A percentile compares a stretch with the other conserved stretches of the same genome.
phyloP scores from a whole-genome alignment of 2,329 filamentous ascomycete genomes.

The Fusarium cyanostomum region DNA sequence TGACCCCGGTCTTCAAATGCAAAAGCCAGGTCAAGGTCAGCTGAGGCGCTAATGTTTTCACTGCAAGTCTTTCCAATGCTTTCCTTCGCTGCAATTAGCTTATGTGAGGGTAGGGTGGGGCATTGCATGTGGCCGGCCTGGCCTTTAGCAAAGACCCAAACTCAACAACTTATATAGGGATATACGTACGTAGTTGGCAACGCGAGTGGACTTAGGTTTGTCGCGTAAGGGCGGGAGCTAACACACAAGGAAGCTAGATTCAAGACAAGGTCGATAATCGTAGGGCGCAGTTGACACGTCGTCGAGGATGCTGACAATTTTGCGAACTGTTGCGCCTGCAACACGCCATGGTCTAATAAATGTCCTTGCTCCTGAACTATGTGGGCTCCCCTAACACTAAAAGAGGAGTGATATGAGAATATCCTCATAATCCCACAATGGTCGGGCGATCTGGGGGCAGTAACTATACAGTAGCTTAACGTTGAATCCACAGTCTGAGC shows the following conservation, averaged over 20 bases:
- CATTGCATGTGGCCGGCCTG: not conserved
- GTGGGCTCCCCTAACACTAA: constrained; percentile 12
- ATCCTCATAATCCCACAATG: constrained; percentile 16
- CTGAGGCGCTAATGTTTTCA: constrained; percentile 35
- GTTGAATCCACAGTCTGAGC: constrained; percentile 21
- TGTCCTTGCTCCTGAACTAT: not conserved
- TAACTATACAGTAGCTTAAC: constrained; percentile 7
- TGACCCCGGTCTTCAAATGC: constrained; percentile 12
- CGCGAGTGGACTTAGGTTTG: constrained; percentile 27
- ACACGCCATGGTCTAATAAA: constrained; percentile 13
- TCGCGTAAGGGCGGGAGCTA: constrained; percentile 35
- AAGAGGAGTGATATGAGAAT: constrained; percentile 2
- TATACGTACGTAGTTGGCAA: too few species aligned
- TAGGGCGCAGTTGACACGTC: constrained; percentile 29
- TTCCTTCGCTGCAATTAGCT: not conserved
- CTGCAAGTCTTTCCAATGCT: constrained; percentile 1
- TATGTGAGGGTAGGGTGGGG: not conserved
- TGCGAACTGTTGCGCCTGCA: constrained; percentile 4
- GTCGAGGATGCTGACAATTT: not conserved
- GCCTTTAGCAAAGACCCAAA: too few species aligned
- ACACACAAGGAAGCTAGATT: constrained; percentile 21
- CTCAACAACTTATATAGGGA: too few species aligned
- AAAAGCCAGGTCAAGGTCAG: constrained; percentile 33
- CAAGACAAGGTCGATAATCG: constrained; percentile 20
- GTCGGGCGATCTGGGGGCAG: constrained; percentile 31